phyloP scores from a whole-genome alignment of 306 rosid species.

The Trichosanthes cucumerina region DNA sequence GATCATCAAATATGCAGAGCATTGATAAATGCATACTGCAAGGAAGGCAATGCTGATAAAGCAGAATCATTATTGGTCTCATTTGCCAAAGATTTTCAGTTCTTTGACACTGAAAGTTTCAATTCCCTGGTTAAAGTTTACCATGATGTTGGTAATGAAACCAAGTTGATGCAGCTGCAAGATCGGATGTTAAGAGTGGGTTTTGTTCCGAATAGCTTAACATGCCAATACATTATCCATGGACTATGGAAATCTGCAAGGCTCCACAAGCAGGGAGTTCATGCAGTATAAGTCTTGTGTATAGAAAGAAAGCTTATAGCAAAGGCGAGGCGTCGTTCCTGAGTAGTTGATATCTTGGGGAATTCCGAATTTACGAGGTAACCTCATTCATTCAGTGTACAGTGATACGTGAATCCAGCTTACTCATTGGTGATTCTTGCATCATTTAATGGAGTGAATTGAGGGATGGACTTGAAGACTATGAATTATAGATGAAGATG shows the following conservation, averaged over 20 bases:
- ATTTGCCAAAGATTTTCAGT: conserved; percentile 45
- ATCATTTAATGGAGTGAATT: neutral
- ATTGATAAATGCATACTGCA: conserved; percentile 52
- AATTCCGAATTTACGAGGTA: neutral
- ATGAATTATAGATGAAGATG: neutral
- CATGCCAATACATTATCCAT: conserved; percentile 49
- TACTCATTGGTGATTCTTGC: neutral
- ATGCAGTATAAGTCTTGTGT: neutral
- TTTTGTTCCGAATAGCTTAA: conserved; percentile 54
- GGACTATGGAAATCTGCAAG: conserved; percentile 45
- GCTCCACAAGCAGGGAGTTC: neutral
- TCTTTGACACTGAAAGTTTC: conserved; percentile 63
- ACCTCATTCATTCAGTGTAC: neutral
- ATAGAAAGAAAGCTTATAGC: neutral
- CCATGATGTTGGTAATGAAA: conserved; percentile 43
- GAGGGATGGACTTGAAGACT: neutral
- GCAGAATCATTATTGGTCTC: conserved; percentile 52
- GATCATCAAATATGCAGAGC: conserved; percentile 40
- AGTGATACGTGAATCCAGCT: neutral
- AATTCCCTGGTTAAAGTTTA: conserved; percentile 42
- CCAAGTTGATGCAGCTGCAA: conserved; percentile 58
- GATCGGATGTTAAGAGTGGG: conserved; percentile 59
- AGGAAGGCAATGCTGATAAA: conserved; percentile 35
- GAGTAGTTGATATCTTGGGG: neutral
- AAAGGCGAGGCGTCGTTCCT: neutral